Evolutionary conservation across 1,139 yeast species (phyloP), one percentile per base, ranked within the genome.

Genomic region (Kodamaea arcana): DNA sequence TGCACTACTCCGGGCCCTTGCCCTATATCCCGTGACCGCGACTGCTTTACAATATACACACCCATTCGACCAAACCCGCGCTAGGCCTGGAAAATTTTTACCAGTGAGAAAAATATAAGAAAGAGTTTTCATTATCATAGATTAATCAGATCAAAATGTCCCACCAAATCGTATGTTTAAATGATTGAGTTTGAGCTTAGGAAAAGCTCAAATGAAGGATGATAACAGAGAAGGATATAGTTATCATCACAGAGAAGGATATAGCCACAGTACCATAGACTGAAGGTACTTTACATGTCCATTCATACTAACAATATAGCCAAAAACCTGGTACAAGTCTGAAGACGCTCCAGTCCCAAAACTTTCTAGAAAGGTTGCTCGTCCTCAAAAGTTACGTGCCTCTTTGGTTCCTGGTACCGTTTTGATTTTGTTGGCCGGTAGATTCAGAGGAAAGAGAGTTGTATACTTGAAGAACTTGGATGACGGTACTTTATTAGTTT

Each of bases 391-490:
- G 76, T 81, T 92, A 73, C 92, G 97, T 74, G 80, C 95, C 63
- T 85, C 97, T 52, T 80, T 92, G 65, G 95, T 86, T 56, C 97
- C 97, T 72, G 98, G 98, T 72, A 85, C 98, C 65, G 97, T 92
- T 59, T 80, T 92, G 70, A 92, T 92, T 73, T 80, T 92, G 70
- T 83, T 94, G 72, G 97, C 98, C 64, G 98, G 99, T 71, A 90
- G 97, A 77, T 92, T 88, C 95, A 86, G 98, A 78, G 99, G 99
- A 71, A 94, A 92, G 88, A 92, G 99, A 79, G 98, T 92, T 61
- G 97, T 92, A 50, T 86, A 84, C 88, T 83, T 92, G 70, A 92
- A 92, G 85, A 76, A 83, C 75, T 82, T 94, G 69, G 97, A 88
- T 77, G 98, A 94, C 83, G 87, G 86, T 90, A 92, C 97, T 54